Conservation (phyloP, 495 filamentous ascomycete genomes). For the Xylaria grammica region DNA sequence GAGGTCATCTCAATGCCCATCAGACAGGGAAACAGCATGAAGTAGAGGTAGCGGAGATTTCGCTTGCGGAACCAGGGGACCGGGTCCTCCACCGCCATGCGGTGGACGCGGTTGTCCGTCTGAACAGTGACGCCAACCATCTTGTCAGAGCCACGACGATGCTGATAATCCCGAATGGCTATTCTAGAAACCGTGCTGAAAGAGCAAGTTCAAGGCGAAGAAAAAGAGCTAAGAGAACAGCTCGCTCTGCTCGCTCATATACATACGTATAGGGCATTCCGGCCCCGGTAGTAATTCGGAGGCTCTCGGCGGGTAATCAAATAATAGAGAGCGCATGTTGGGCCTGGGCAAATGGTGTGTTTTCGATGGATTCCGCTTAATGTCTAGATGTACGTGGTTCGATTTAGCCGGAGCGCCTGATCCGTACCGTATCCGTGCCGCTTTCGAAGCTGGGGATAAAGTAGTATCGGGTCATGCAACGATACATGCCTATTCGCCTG, state of each 20-base stretch:
- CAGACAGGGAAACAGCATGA: conserved; percentile 66
- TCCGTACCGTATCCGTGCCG: conserved; percentile 6
- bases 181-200: background rate
- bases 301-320: conserved; percentile 23
- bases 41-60: conserved; percentile 65
- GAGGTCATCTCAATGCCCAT: conserved; percentile 76
- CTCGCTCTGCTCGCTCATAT: conserved; percentile 11
- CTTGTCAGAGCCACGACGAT: conserved; percentile 26
- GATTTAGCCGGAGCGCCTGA: conserved; percentile 22
- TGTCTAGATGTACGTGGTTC: conserved; percentile 17
- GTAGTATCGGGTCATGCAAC: conserved; percentile 12
- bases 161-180: background rate
- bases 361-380: conserved; percentile 13
- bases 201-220: background rate
- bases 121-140: conserved; percentile 44
- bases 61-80: conserved; percentile 67
- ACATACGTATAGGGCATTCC: background rate
- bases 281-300: conserved; percentile 14
- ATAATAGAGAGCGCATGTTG: conserved; percentile 10
- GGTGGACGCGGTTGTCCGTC: conserved; percentile 56
- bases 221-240: background rate
- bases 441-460: conserved; percentile 12
- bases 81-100: conserved; percentile 59
- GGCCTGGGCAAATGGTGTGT: conserved; percentile 9
- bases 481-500: background rate